Conservation (phyloP, 1,284 basidiomycete species). For the Inonotus hispidus region DNA sequence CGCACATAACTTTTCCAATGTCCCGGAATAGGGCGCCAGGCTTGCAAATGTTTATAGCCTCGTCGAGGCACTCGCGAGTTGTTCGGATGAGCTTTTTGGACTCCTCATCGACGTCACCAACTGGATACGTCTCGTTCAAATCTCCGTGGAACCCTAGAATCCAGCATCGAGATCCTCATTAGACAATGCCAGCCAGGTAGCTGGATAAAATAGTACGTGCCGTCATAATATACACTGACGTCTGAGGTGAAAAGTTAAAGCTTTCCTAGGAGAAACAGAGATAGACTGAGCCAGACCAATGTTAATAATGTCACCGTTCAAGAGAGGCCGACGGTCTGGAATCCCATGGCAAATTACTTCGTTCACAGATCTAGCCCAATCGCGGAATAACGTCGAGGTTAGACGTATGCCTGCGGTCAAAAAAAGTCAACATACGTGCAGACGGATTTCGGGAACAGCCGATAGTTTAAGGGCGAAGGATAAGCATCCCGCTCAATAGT, state of each 20-base stretch:
- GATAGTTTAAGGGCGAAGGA: slow-evolving; percentile 93
- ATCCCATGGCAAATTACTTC: slow-evolving; percentile 98
- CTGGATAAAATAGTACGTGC: slow-evolving; percentile 31
- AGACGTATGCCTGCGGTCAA: not conserved
- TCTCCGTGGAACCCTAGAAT: slow-evolving; percentile 79
- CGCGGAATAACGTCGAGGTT: not conserved
- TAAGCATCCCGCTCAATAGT: slow-evolving; percentile 90
- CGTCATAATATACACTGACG: slow-evolving; percentile 64
- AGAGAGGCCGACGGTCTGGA: slow-evolving; percentile 81
- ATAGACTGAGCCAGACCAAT: slow-evolving; percentile 49
- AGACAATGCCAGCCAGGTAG: not conserved
- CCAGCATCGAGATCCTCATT: slow-evolving; percentile 7
- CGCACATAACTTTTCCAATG: slow-evolving; percentile 76
- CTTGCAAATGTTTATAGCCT: slow-evolving; percentile 85
- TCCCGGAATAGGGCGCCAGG: slow-evolving; percentile 85
- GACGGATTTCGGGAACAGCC: slow-evolving; percentile 90
- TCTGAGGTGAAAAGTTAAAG: slow-evolving; percentile 34
- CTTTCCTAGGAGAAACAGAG: slow-evolving; percentile 8
- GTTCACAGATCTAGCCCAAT: slow-evolving; percentile 69
- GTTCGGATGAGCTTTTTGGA: slow-evolving; percentile 77
- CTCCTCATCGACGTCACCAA: slow-evolving; percentile 81
- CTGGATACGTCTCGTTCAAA: slow-evolving; percentile 87
- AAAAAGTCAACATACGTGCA: slow-evolving; percentile 75
- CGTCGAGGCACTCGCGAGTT: slow-evolving; percentile 78
- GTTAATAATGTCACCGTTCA: slow-evolving; percentile 92